Conservation (phyloP, 2,329 filamentous ascomycete genomes). For the Fusarium sp. region DNA sequence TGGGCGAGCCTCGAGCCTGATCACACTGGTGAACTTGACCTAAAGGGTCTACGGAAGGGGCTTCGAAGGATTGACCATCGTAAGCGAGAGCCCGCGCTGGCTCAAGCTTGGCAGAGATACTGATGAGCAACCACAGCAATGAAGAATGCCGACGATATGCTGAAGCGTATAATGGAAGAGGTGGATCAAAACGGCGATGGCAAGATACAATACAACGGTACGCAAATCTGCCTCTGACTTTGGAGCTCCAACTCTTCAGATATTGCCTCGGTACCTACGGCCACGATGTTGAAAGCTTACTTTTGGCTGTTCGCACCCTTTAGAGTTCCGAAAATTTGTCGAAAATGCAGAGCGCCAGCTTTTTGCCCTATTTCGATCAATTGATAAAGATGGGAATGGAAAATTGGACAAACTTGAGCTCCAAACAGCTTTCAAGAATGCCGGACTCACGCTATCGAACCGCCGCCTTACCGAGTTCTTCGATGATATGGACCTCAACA, state of each 20-base stretch:
- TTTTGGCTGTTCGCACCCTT: constrained; percentile 9
- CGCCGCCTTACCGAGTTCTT: constrained; percentile 88
- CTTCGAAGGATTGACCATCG: constrained; percentile 91
- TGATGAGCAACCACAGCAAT: constrained; percentile 60
- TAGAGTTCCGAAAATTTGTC: constrained; percentile 92
- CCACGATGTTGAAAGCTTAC: constrained; percentile 31
- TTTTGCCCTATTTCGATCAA: constrained; percentile 80
- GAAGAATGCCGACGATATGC: constrained; percentile 90
- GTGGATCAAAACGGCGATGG: constrained; percentile 91
- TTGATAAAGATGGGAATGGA: constrained; percentile 87
- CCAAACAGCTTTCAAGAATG: constrained; percentile 76
- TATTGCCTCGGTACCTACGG: constrained; percentile 21
- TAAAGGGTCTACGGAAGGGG: constrained; percentile 84
- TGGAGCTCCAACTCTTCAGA: constrained; percentile 15
- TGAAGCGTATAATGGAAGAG: constrained; percentile 79
- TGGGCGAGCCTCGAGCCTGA: constrained; percentile 85
- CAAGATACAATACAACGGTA: constrained; percentile 90
- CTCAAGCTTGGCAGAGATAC: constrained; percentile 22
- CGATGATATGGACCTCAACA: constrained; percentile 85
- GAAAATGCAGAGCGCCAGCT: constrained; percentile 87
- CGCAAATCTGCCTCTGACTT: constrained; percentile 42
- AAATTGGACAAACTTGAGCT: constrained; percentile 89
- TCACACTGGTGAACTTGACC: constrained; percentile 80
- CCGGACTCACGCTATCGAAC: constrained; percentile 80
- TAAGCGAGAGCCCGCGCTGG: constrained; percentile 52